Conservation (phyloP, 805 yeast species). For the Monosporozyma servazzii region DNA sequence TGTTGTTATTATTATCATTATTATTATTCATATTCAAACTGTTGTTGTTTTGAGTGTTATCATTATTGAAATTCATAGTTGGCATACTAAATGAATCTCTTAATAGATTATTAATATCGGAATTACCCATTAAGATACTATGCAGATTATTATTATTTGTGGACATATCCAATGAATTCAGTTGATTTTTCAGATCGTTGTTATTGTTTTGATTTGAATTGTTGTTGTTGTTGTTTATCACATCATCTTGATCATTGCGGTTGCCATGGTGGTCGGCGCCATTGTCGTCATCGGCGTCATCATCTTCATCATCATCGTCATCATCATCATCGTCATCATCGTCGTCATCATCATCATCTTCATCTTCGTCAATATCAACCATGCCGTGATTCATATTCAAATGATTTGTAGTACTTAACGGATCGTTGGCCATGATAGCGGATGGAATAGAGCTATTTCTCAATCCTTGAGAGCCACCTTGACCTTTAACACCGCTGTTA, state of each 20-base stretch:
- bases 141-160: not conserved
- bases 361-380: conserved; percentile 21
- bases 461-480: not conserved
- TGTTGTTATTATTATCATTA: not conserved
- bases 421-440: not conserved
- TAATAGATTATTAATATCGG: not conserved
- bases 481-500: conserved; percentile 1
- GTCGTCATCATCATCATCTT: conserved; percentile 27
- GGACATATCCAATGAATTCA: not conserved
- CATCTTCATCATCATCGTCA: conserved; percentile 39
- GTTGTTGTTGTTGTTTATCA: not conserved
- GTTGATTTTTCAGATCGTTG: not conserved
- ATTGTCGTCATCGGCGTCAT: conserved; percentile 23
- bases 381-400: not conserved
- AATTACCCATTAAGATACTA: not conserved
- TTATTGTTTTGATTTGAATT: not conserved
- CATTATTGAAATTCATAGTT: not conserved
- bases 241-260: too few relatives aligned
- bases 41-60: not conserved
- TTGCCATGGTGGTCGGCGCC: conserved; percentile 37
- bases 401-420: not conserved
- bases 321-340: conserved; percentile 24
- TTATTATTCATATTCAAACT: not conserved
- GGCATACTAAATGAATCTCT: not conserved
- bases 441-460: not conserved